phyloP scores from a whole-genome alignment of 108 stramenopile species.

The Pelagomonas calceolata region DNA sequence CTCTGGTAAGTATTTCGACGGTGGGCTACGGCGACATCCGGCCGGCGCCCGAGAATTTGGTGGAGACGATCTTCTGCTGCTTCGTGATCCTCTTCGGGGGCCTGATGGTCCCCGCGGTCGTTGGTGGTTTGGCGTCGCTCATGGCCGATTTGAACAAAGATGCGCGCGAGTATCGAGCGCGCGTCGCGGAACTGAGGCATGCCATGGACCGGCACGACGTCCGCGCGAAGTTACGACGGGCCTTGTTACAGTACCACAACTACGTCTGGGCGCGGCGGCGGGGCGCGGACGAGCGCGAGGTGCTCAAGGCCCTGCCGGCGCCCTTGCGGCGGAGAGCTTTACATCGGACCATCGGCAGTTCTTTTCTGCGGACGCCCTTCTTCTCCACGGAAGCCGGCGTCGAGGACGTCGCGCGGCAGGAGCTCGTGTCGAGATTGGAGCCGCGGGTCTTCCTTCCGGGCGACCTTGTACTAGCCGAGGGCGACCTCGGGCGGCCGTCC shows the following conservation, averaged over 20 bases:
- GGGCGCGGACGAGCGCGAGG: conserved; percentile 36
- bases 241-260: conserved; percentile 34
- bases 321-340: conserved; percentile 30
- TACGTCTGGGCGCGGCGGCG: conserved; percentile 41
- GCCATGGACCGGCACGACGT: conserved; percentile 19
- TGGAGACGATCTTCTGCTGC: conserved; percentile 34
- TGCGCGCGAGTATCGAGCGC: conserved; percentile 1
- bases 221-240: conserved; percentile 16
- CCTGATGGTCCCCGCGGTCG: conserved; percentile 38
- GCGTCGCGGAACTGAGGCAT: conserved; percentile 8
- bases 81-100: conserved; percentile 38
- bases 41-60: conserved; percentile 21
- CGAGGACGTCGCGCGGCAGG: conserved; percentile 27
- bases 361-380: conserved; percentile 32
- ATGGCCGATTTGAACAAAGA: conserved; percentile 37
- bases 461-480: conserved; percentile 32
- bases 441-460: conserved; percentile 34
- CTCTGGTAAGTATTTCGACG: conserved; percentile 36
- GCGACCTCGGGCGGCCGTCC: conserved; percentile 26
- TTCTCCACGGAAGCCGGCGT: conserved; percentile 11
- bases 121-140: conserved; percentile 44
- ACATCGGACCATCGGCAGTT: conserved; percentile 23
- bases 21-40: conserved; percentile 47
- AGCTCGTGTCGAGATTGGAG: conserved; percentile 23
- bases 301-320: conserved; percentile 33